Evolutionary conservation across 2,329 filamentous ascomycete species (phyloP).

Genomic region (Nemania abortiva): DNA sequence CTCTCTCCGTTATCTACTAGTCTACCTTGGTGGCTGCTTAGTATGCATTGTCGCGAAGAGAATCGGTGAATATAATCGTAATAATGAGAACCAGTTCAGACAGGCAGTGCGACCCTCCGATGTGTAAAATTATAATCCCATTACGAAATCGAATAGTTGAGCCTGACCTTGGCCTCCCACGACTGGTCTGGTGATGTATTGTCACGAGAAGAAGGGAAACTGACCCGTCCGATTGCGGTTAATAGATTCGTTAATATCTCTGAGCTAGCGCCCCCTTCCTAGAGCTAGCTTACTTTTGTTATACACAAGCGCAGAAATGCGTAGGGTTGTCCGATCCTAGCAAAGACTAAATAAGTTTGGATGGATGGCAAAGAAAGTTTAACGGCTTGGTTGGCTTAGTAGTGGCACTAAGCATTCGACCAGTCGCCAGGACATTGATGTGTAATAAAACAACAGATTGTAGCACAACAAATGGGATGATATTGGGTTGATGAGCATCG

Average conservation of each 20-base stretch:
- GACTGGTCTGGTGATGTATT: not conserved
- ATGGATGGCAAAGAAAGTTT: not conserved
- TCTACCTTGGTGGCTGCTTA: too few relatives aligned
- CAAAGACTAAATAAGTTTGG: not conserved
- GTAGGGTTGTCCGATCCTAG: not conserved
- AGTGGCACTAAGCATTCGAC: not conserved
- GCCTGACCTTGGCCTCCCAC: not conserved
- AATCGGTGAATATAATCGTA: not conserved
- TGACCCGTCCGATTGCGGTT: not conserved
- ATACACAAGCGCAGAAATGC: not conserved
- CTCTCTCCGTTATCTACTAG: too few relatives aligned
- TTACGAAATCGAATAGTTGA: not conserved
- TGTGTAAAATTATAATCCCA: too few relatives aligned
- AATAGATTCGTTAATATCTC: not conserved
- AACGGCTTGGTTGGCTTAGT: not conserved
- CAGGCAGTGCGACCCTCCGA: not conserved
- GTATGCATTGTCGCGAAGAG: too few relatives aligned
- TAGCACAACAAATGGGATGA: slow-evolving; percentile 4
- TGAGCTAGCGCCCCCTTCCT: not conserved
- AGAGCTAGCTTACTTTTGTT: not conserved
- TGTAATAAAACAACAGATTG: slow-evolving; percentile 5
- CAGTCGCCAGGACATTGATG: not conserved
- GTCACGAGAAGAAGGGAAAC: too few relatives aligned
- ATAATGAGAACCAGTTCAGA: not conserved
- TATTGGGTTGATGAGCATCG: slow-evolving; percentile 5